phyloP scores from a whole-genome alignment of 78 protist genomes.

The Dictyostelium brefeldianum region DNA sequence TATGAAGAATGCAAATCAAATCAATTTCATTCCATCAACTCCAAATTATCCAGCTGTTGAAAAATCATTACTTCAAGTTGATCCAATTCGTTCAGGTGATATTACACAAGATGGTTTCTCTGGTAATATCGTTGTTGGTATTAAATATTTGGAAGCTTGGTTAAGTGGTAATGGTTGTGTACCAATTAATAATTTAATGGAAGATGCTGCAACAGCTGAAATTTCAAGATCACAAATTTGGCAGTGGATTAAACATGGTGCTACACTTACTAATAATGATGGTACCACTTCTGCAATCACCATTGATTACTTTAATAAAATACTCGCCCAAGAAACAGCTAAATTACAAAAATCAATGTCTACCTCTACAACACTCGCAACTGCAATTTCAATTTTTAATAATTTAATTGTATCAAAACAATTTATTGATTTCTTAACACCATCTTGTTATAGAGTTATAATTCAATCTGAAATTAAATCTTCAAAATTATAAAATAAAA shows the following conservation, averaged over 20 bases:
- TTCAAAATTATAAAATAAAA: neutral
- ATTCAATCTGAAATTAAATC: neutral
- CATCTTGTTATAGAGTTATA: slow-evolving; percentile 31
- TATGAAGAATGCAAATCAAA: slow-evolving; percentile 87
- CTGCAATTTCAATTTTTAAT: slow-evolving; percentile 27
- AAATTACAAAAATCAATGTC: neutral
- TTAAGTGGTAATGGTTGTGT: slow-evolving; percentile 86
- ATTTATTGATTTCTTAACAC: slow-evolving; percentile 69
- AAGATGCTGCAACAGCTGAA: slow-evolving; percentile 91
- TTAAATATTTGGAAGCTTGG: slow-evolving; percentile 84
- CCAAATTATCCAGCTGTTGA: slow-evolving; percentile 31
- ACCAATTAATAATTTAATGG: slow-evolving; percentile 83
- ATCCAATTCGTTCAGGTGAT: slow-evolving; percentile 41
- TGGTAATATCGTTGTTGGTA: slow-evolving; percentile 76
- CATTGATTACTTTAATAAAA: neutral
- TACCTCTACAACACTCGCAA: neutral
- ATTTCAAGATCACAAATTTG: slow-evolving; percentile 88
- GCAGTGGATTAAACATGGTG: slow-evolving; percentile 84
- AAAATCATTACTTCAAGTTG: slow-evolving; percentile 38
- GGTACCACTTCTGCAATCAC: neutral
- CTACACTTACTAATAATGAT: slow-evolving; percentile 33
- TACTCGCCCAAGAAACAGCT: neutral
- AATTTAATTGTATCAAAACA: slow-evolving; percentile 36
- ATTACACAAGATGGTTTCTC: slow-evolving; percentile 81
- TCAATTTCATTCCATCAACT: slow-evolving; percentile 34